These are phyloP conservation scores for Clathrospora elynae DNA, from an alignment of 2,329 filamentous ascomycete genomes.

Conservation along the genomic window DNA sequence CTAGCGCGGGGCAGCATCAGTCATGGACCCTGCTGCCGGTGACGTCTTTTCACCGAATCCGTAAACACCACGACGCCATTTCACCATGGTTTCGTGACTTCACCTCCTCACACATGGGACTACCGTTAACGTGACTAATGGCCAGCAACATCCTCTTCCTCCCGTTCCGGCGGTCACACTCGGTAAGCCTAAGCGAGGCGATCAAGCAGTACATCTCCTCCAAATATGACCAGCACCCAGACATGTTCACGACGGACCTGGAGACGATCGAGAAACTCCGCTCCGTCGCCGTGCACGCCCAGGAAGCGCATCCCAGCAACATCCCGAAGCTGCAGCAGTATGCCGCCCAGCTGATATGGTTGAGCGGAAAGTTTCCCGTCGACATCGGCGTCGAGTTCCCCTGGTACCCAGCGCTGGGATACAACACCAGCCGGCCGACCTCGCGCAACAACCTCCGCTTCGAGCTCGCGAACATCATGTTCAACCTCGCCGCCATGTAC, in stretches of 20 bases:
- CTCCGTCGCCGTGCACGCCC: conserved; percentile 82
- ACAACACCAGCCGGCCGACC: conserved; percentile 76
- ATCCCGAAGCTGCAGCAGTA: conserved; percentile 88
- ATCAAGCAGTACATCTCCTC: conserved; percentile 95
- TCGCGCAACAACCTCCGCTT: conserved; percentile 72
- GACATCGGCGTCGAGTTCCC: conserved; percentile 95
- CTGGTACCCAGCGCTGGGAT: conserved; percentile 93
- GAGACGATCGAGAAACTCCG: conserved; percentile 83
- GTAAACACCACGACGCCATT: conserved; percentile 23
- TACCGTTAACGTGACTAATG: conserved; percentile 15
- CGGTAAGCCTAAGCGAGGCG: conserved; percentile 76
- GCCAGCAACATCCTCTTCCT: conserved; percentile 70
- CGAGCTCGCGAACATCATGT: conserved; percentile 90
- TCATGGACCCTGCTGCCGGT: conserved; percentile 16
- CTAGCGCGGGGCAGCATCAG: conserved; percentile 17
- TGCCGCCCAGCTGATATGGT: conserved; percentile 89
- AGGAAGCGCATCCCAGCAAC: conserved; percentile 85
- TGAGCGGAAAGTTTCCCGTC: conserved; percentile 93
- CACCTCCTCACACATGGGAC: not conserved
- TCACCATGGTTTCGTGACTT: conserved; percentile 37
- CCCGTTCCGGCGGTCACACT: conserved; percentile 84
- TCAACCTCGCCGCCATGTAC: conserved; percentile 91
- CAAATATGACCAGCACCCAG: conserved; percentile 98
- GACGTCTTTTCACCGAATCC: conserved; percentile 30
- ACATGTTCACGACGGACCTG: conserved; percentile 92